phyloP scores from a whole-genome alignment of 176 grass and related monocot species.

The Triticum monococcum region DNA sequence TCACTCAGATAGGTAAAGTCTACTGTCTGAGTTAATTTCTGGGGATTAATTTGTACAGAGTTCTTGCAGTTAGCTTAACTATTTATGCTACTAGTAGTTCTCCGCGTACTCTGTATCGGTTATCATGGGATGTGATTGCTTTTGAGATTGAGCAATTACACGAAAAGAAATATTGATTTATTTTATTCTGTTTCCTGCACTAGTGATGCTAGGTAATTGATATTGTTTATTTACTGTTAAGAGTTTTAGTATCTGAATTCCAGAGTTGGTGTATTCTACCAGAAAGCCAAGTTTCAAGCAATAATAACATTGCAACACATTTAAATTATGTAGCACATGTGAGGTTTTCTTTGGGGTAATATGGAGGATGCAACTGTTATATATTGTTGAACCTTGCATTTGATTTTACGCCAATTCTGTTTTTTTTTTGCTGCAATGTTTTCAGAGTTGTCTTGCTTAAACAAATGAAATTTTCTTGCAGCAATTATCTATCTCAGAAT shows the following conservation, averaged over 20 bases:
- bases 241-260: background rate
- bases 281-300: background rate
- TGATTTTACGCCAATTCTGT: background rate
- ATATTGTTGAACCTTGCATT: background rate
- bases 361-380: background rate
- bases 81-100: too few relatives aligned
- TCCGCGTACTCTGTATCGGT: too few relatives aligned
- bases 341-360: background rate
- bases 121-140: too few relatives aligned
- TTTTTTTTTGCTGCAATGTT: background rate
- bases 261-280: background rate
- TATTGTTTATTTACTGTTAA: background rate
- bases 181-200: too few relatives aligned
- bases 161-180: too few relatives aligned
- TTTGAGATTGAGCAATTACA: too few relatives aligned
- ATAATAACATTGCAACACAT: background rate
- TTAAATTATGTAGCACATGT: background rate
- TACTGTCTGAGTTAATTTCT: background rate
- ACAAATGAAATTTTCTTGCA: background rate
- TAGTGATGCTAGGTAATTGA: background rate
- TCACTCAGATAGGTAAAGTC: constrained; percentile 12
- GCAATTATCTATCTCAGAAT: background rate
- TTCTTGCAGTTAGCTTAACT: too few relatives aligned
- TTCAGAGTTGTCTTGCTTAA: background rate
- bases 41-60: too few relatives aligned